A percentile compares a stretch with the other conserved stretches of the same genome.
Evolutionary conservation across 768 basidiomycete species (phyloP).

Genomic region (Tulasnella calospora): DNA sequence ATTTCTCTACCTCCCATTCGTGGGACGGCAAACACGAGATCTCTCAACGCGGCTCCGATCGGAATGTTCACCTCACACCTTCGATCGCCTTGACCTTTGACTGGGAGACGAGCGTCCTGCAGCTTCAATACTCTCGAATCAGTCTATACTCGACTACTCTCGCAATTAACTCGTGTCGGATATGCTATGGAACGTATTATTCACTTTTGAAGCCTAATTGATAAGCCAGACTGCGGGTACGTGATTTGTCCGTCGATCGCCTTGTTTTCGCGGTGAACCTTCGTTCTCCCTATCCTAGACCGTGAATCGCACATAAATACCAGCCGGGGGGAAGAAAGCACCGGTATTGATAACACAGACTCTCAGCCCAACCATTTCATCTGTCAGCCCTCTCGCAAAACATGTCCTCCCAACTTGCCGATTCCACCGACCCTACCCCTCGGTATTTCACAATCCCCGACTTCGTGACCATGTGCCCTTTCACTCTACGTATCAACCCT

Average conservation of each 20-base stretch:
- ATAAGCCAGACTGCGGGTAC: background rate
- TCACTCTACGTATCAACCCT: slow-evolving; percentile 16
- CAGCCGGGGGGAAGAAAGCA: background rate
- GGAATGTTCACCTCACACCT: background rate
- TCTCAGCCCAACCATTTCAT: background rate
- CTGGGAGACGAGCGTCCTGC: background rate
- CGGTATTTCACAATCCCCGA: slow-evolving; percentile 22
- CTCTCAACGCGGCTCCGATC: background rate
- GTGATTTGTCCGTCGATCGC: background rate
- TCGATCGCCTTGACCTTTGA: background rate
- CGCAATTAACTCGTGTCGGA: background rate
- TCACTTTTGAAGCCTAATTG: background rate
- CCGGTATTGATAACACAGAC: slow-evolving; percentile 5
- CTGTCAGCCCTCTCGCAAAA: background rate
- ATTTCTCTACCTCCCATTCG: background rate
- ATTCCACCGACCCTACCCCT: background rate
- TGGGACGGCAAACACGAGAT: background rate
- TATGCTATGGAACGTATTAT: no score
- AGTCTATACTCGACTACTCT: background rate
- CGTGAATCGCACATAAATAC: background rate
- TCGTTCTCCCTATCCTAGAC: background rate
- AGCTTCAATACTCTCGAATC: background rate
- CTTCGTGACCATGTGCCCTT: slow-evolving; percentile 18
- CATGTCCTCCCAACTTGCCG: background rate
- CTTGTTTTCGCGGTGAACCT: background rate